These are phyloP conservation scores for Rhizophora mangle DNA, from an alignment of 345 rosid genomes.

Conservation along the genomic window DNA sequence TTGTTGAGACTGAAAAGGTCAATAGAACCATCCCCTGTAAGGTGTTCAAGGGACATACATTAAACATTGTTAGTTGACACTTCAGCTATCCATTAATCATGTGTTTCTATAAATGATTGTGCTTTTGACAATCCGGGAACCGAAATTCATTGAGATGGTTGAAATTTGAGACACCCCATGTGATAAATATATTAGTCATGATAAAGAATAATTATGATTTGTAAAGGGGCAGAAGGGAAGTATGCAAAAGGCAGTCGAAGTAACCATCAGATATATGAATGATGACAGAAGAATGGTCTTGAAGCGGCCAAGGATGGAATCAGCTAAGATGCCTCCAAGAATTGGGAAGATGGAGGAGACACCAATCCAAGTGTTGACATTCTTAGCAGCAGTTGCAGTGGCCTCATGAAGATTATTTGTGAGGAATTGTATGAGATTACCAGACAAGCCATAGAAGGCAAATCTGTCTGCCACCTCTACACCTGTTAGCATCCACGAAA, in stretches of 20 bases:
- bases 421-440: constrained; percentile 69
- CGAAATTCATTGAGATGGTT: no score
- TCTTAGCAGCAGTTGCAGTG: constrained; percentile 54
- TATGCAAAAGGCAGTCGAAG: neutral
- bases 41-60: neutral
- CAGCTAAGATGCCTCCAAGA: constrained; percentile 72
- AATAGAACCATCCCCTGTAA: constrained; percentile 69
- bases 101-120: no score
- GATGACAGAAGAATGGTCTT: constrained; percentile 70
- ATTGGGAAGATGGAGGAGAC: constrained; percentile 72
- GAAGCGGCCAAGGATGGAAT: constrained; percentile 84
- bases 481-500: constrained; percentile 33
- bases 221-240: neutral
- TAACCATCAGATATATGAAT: constrained; percentile 49
- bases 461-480: constrained; percentile 83
- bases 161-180: no score
- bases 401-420: constrained; percentile 59
- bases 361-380: constrained; percentile 78
- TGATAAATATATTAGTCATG: no score
- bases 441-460: constrained; percentile 72
- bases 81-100: no score
- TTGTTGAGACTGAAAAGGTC: constrained; percentile 55
- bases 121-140: no score
- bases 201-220: neutral
- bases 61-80: no score